Base-by-base conservation (phyloP, 2,329 filamentous ascomycete species). In the Colletotrichum sp. region DNA sequence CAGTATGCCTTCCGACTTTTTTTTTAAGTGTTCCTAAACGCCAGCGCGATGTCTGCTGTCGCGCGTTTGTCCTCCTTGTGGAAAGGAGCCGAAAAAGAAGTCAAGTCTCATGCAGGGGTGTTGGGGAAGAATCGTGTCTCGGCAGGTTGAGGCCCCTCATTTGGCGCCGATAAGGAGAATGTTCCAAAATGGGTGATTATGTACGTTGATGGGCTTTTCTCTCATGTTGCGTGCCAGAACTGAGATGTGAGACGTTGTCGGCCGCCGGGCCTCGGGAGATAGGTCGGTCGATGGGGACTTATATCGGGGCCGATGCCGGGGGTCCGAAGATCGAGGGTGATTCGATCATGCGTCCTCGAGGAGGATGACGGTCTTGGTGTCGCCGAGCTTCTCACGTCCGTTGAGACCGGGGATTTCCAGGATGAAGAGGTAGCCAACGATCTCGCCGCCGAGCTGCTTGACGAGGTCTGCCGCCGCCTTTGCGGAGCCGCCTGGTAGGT, bases 331-430 rank as follows among this genome's bases (percentile, higher is more conserved):
- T 16, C 27, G 59, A 59, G 34, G 30, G 19, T 16, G 27, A n/a
- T 34, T 49, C 64, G n/a, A 63, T 78, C 84, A 88, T 73, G 84
- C 83, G 75, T 88, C 85, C 79, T 92, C 93, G 78, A 99, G 91
- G 49, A 99, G 92, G 59, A 96, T 98, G 84, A 94, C 92, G 69
- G 96, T 93, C 13, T 96, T 95, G 64, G 87, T 85, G 72, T 93
- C 93, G 80, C 93, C 92, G 80, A 99, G 94, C 90, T 98, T 97
- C 78, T 96, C 94, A 80, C 95, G 93, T 80, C 97, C 97, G 84
- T 98, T 95, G 80, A 99, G 92, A 87, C 97, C 96, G 81, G 96
- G 94, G 79, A 99, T 94, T 86, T 99, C 96, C 84, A 99, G 94
- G 82, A 99, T 95, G 89, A 99, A 99, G 78, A 98, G 88, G 87